These are phyloP conservation scores for Daldinia decipiens DNA, from an alignment of 495 filamentous ascomycete species.

Conservation along the genomic window DNA sequence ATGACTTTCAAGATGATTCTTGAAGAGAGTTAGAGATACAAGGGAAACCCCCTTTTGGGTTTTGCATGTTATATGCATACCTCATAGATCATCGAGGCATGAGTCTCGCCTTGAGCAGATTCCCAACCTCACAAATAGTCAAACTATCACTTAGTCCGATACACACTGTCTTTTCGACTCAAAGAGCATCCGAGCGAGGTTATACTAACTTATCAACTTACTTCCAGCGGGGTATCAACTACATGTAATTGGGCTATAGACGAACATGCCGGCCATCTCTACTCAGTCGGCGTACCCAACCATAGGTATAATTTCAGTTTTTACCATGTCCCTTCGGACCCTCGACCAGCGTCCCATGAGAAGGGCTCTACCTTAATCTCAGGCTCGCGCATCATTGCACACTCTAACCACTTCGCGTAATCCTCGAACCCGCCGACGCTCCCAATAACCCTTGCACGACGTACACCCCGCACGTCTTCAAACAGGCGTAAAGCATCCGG, in stretches of 20 bases:
- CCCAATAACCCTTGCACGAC: slow-evolving; percentile 54
- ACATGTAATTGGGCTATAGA: background rate
- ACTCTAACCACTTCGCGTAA: slow-evolving; percentile 59
- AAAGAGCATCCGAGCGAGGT: too few species aligned
- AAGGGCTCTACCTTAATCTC: background rate
- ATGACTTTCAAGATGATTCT: slow-evolving; percentile 21
- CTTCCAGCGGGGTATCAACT: background rate
- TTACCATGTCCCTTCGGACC: background rate
- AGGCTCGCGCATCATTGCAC: slow-evolving; percentile 46
- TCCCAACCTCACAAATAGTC: background rate
- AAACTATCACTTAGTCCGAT: background rate
- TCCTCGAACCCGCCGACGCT: slow-evolving; percentile 53
- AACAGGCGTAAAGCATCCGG: slow-evolving; percentile 57
- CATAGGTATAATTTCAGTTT: too few species aligned
- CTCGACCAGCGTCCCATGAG: background rate
- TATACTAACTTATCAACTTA: background rate
- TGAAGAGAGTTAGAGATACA: slow-evolving; percentile 22
- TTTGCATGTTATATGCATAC: slow-evolving; percentile 28
- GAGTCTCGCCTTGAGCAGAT: slow-evolving; percentile 25
- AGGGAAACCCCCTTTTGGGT: slow-evolving; percentile 2
- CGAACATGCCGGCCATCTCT: too few species aligned
- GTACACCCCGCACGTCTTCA: slow-evolving; percentile 62
- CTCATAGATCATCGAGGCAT: slow-evolving; percentile 31
- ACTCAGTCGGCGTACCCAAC: too few species aligned
- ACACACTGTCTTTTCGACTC: too few species aligned